These are phyloP conservation scores for Oxytropis ochrocephala DNA, from an alignment of 306 rosid genomes.

Conservation along the genomic window DNA sequence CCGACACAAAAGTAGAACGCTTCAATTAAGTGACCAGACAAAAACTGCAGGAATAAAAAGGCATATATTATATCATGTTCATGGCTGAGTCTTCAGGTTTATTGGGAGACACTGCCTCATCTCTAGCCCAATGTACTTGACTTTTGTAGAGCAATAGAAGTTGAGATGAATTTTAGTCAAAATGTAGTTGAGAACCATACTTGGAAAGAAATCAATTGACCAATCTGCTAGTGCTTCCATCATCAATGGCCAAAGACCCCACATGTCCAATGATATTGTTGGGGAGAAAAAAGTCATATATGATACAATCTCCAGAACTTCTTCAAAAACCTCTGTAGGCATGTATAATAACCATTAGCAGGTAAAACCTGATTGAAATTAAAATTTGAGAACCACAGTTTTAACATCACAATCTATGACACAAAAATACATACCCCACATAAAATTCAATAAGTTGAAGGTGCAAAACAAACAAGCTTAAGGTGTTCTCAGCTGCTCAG, in stretches of 20 bases:
- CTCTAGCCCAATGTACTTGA: background rate
- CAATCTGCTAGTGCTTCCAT: constrained; percentile 85
- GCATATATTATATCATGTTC: background rate
- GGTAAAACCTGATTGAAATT: background rate
- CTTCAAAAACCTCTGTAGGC: constrained; percentile 96
- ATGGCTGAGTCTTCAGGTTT: background rate
- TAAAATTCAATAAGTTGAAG: background rate
- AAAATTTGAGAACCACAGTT: constrained; percentile 2
- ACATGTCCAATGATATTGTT: constrained; percentile 83
- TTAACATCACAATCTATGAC: background rate
- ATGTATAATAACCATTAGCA: constrained; percentile 1
- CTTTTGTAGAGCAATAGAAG: background rate
- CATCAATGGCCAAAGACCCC: constrained; percentile 98
- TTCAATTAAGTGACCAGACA: background rate
- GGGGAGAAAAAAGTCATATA: constrained; percentile 95
- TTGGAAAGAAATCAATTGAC: constrained; percentile 93
- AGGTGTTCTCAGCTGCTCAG: background rate
- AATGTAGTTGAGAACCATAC: constrained; percentile 36
- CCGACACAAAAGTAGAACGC: background rate
- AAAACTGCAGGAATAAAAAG: background rate
- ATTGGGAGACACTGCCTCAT: background rate
- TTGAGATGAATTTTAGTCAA: constrained; percentile 1
- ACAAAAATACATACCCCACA: background rate
- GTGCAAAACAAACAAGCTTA: background rate
- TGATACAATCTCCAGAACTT: constrained; percentile 86